Base-by-base conservation (phyloP, 2,329 filamentous ascomycete species). In the Leptographium galeiforme region DNA sequence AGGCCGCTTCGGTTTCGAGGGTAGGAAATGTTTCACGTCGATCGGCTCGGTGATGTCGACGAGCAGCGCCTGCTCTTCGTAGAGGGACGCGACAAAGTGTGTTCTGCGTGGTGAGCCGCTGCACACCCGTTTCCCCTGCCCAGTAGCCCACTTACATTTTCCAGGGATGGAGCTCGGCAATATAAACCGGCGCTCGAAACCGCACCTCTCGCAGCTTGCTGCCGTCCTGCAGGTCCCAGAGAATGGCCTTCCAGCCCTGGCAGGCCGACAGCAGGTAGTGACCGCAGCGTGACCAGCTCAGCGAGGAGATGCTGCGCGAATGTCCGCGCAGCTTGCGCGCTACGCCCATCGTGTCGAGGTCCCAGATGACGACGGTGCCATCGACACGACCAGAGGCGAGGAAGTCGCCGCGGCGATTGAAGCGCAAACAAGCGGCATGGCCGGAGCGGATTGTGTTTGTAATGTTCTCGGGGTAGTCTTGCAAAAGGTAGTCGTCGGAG, bases 291-390 rank as follows among this genome's bases (percentile, higher is more conserved):
- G 91, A 96, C 93, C 93, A 98, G 72, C 90, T 95, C 56, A 98
- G 70, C 51, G 88, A 95, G 61, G 95, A 91, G 54, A 98, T 90
- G 65, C 93, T 91, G 64, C 88, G 84, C 50, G 87, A 95, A 70
- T 98, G 93, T 13, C 91, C 93, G 59, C 89, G 82, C 58, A 98
- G 74, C 70, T 97, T 98, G 64, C 89, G 85, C 55, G 93, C 93
- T 6, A 97, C 88, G 40, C 93, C 91, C 76, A 94, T 95, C 11
- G 94, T 98, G 70, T 98, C 94, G 50, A 97, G 81, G 65, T 98
- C 93, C 77, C 95, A 98, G 48, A 98, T 86, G 53, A 95, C 88
- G 43, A 98, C 86, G 6, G 89, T 93, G 60, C 93, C 93, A 70
- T 98, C 93, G 57, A 89, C 87, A 64, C 93, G 84, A 58, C 93